Evolutionary conservation across 495 filamentous ascomycete genomes (phyloP), one percentile per base, ranked within the genome.

Genomic region (Penicillium malachiteum): DNA sequence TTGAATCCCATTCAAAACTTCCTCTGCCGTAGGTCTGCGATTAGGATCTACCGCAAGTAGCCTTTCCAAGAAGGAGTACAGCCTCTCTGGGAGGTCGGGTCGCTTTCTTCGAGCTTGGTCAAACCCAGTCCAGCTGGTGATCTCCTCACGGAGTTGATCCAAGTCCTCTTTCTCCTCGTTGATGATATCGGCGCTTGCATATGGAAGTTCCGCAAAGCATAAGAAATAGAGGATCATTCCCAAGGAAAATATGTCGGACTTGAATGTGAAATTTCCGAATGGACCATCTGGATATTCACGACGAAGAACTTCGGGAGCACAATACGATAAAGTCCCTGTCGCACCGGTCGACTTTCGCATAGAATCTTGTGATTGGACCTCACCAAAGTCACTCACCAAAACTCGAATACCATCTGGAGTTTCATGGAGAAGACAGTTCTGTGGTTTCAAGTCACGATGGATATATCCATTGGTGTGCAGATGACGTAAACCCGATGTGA

Each of bases 221-320:
- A 97, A 84, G 60, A 97, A 97, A 70, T 97, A 95, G 4, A 98
- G 81, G 42, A 97, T 97, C 94, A 98, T 96, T 34, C 94, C 94
- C 0, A 98, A 71, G 3, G 92, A 96, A 72, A 98, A 98, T 10
- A 98, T 88, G 67, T 98, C 94, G 0, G 92, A 96, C 63, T 97
- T 98, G 48, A 88, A 88, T 0, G 90, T 95, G 62, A 98, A 98
- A 62, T 97, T 95, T 5, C 89, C 92, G 59, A 88, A 88, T 10
- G 79, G 79, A 11, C 94, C 94, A 52, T 71, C 80, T 0, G 84
- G 77, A 39, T 76, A 68, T 43, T 90, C 84, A 54, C 78, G 85
- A 40, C 80, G 84, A 33, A 98, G 73, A 14, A 98, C 94, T 65
- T 98, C 94, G 3, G 94, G 94, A 0, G 94, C 95, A 71, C 95